Percentiles rank a stretch among this genome's conserved stretches.
phyloP scores from a whole-genome alignment of 768 basidiomycete genomes.

The Termitomyces sp. region DNA sequence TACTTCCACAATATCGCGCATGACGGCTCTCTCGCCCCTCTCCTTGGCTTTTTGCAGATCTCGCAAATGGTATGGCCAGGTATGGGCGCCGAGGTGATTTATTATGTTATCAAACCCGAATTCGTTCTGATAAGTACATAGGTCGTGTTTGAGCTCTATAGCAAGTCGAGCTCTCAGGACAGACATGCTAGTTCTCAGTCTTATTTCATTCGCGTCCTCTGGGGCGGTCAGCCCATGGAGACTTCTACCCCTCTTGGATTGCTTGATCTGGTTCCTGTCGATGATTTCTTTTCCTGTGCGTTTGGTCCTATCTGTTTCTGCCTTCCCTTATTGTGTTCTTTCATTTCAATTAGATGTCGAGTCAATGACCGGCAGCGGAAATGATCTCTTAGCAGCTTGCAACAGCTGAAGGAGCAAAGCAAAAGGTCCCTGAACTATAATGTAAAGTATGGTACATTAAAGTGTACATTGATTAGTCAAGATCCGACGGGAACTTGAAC shows the following conservation, averaged over 20 bases:
- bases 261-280: conserved; percentile 42
- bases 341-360: conserved; percentile 33
- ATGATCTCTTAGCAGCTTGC: conserved; percentile 30
- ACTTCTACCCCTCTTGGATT: conserved; percentile 46
- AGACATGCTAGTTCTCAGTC: background rate
- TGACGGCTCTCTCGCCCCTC: conserved; percentile 46
- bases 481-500: background rate
- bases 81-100: conserved; percentile 45
- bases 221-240: conserved; percentile 47
- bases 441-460: background rate
- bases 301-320: background rate
- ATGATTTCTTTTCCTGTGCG: conserved; percentile 42
- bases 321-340: background rate
- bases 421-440: background rate
- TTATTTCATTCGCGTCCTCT: conserved; percentile 45
- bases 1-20: conserved; percentile 36
- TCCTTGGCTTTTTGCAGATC: conserved; percentile 48
- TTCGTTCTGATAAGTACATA: conserved; percentile 7
- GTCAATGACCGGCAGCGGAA: conserved; percentile 32
- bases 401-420: conserved; percentile 11
- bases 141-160: conserved; percentile 46
- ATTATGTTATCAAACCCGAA: background rate
- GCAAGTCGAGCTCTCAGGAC: conserved; percentile 2
- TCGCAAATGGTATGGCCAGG: conserved; percentile 54
- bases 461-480: background rate